These are phyloP conservation scores for Butyriboletus loyo DNA, from an alignment of 768 basidiomycete species.

Conservation along the genomic window DNA sequence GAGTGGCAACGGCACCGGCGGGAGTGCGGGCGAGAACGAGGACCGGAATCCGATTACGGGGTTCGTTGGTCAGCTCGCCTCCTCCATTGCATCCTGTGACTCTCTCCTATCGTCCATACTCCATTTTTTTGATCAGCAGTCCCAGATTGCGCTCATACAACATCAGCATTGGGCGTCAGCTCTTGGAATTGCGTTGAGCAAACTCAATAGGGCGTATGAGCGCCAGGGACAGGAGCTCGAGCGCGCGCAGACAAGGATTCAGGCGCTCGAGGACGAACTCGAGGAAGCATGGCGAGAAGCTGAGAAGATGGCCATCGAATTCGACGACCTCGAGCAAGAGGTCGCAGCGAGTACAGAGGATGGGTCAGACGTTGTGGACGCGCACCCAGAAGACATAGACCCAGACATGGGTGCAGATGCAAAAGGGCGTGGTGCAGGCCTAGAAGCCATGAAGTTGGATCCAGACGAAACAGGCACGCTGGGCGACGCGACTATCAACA, in stretches of 20 bases:
- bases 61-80: slow-evolving; percentile 56
- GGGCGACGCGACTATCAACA: slow-evolving; percentile 23
- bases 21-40: slow-evolving; percentile 18
- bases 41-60: slow-evolving; percentile 37
- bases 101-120: slow-evolving; percentile 54
- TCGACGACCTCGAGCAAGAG: slow-evolving; percentile 56
- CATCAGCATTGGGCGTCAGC: slow-evolving; percentile 76
- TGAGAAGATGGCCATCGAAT: slow-evolving; percentile 65
- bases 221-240: slow-evolving; percentile 59
- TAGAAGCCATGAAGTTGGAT: slow-evolving; percentile 7
- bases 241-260: slow-evolving; percentile 44
- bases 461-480: slow-evolving; percentile 28
- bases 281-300: slow-evolving; percentile 82
- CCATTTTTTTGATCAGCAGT: slow-evolving; percentile 56
- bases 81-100: slow-evolving; percentile 59
- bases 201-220: slow-evolving; percentile 74
- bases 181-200: slow-evolving; percentile 71
- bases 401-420: background rate
- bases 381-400: no score
- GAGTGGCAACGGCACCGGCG: background rate
- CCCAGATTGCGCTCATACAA: slow-evolving; percentile 57
- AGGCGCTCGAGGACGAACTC: slow-evolving; percentile 62
- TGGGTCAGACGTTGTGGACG: background rate
- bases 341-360: slow-evolving; percentile 20
- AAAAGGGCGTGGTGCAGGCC: slow-evolving; percentile 7